Evolutionary conservation across 352 stramenopile genomes (phyloP).

Genomic region (Sclerospora graminicola): DNA sequence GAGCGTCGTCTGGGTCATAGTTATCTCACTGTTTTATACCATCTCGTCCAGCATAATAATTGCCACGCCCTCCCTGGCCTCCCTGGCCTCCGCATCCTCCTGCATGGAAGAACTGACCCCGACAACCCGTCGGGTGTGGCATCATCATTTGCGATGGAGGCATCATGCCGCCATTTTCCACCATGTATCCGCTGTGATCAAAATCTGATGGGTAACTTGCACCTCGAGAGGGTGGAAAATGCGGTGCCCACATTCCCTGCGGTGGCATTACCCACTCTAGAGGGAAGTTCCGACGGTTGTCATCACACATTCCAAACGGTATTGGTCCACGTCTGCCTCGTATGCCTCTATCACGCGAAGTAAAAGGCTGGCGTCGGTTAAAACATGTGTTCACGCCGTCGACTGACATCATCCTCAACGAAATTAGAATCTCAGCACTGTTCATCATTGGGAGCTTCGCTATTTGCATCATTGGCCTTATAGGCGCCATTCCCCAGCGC

Average conservation of each 20-base stretch:
- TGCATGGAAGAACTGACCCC: slow-evolving; percentile 30
- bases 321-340: too few relatives aligned
- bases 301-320: slow-evolving; percentile 30
- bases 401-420: too few relatives aligned
- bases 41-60: slow-evolving; percentile 27
- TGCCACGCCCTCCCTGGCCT: slow-evolving; percentile 22
- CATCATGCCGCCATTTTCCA: slow-evolving; percentile 52
- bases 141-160: slow-evolving; percentile 60
- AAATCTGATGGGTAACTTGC: too few relatives aligned
- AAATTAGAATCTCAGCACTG: too few relatives aligned
- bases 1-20: slow-evolving; percentile 54
- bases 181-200: slow-evolving; percentile 57
- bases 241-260: too few relatives aligned
- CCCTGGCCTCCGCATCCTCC: slow-evolving; percentile 30
- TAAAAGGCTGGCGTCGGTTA: slow-evolving; percentile 25
- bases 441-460: too few relatives aligned
- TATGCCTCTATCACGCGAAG: slow-evolving; percentile 14
- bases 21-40: slow-evolving; percentile 17
- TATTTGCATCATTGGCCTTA: too few relatives aligned
- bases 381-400: too few relatives aligned
- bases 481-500: slow-evolving; percentile 55
- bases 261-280: slow-evolving; percentile 67
- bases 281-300: slow-evolving; percentile 48
- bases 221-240: too few relatives aligned
- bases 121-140: slow-evolving; percentile 38